Conservation (phyloP, 352 stramenopile genomes). For the Halophytophthora batemanensis region DNA sequence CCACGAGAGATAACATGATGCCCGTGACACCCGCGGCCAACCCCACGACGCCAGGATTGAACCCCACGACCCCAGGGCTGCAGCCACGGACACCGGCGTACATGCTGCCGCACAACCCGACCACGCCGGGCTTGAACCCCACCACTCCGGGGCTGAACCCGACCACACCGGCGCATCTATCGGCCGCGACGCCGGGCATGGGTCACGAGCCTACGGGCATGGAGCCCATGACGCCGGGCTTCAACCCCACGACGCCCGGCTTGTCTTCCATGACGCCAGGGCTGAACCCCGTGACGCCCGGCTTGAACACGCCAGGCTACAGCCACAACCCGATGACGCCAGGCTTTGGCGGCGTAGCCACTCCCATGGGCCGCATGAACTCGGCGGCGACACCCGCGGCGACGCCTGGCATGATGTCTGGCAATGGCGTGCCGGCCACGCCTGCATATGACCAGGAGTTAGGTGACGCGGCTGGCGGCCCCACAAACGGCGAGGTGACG, state of each 20-base stretch:
- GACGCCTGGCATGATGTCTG: constrained; percentile 70
- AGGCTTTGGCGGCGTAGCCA: constrained; percentile 72
- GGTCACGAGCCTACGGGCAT: constrained; percentile 66
- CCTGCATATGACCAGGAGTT: constrained; percentile 60
- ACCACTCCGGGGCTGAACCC: constrained; percentile 78
- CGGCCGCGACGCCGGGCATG: constrained; percentile 68
- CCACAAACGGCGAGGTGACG: constrained; percentile 61
- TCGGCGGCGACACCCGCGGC: constrained; percentile 61
- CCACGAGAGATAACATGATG: constrained; percentile 57
- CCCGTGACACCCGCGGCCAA: constrained; percentile 69
- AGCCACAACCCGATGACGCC: constrained; percentile 88
- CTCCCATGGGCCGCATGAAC: constrained; percentile 73
- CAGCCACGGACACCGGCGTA: constrained; percentile 75
- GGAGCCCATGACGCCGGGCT: constrained; percentile 86
- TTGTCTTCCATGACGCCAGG: constrained; percentile 77
- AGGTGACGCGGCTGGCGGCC: constrained; percentile 35
- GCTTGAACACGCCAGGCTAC: constrained; percentile 79
- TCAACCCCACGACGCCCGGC: constrained; percentile 82
- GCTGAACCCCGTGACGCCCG: constrained; percentile 78
- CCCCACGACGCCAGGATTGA: constrained; percentile 73
- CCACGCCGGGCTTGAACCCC: constrained; percentile 76
- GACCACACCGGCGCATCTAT: constrained; percentile 67
- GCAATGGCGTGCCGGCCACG: constrained; percentile 69
- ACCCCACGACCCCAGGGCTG: constrained; percentile 78
- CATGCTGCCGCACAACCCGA: constrained; percentile 76